Evolutionary conservation across 192 early-diverging fungal species (phyloP), one percentile per base, ranked within the genome.

Genomic region (Chytriomyces confervae): DNA sequence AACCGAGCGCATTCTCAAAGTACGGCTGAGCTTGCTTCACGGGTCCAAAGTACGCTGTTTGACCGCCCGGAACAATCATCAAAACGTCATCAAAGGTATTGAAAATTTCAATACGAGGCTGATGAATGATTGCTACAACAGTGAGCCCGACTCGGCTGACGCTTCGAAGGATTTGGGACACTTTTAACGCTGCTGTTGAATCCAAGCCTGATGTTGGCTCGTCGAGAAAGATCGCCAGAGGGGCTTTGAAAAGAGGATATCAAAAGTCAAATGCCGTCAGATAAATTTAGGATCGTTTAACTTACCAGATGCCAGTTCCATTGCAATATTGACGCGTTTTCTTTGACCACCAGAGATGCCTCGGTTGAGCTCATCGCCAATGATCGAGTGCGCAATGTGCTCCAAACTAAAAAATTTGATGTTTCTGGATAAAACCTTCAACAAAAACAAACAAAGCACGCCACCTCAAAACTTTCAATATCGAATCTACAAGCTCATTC

Each of bases 301-400:
- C 20, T 70, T 6, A 78, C 89, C 81, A n/a, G 81, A 83, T 11
- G 82, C 79, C 10, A 87, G 78, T 69, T 93, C 92, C 88, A 93
- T 93, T 7, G 89, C 92, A 74, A 93, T 92, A 72, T 92, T 93
- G 69, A 93, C 92, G 5, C 92, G 83, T 77, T 93, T 93, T 11
- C 92, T 76, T 64, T 93, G 91, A 36, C 91, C 91, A 64, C 92
- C 92, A 13, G 88, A 91, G 27, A 93, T 87, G 36, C 92, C 92
- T 63, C 92, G 75, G 23, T 67, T 50, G 20, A 81, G 85, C 61
- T 87, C 90, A 61, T 89, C 80, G 7, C 92, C 92, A 20, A 93
- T 88, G 5, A 74, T 51, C 18, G 60, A 62, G 72, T 84, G 76
- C 76, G 84, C 81, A 13, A 91, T 85, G 47, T 90, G 80, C 6